Base-by-base conservation (phyloP, 495 filamentous ascomycete genomes). In the Lasiosphaeria ovina region DNA sequence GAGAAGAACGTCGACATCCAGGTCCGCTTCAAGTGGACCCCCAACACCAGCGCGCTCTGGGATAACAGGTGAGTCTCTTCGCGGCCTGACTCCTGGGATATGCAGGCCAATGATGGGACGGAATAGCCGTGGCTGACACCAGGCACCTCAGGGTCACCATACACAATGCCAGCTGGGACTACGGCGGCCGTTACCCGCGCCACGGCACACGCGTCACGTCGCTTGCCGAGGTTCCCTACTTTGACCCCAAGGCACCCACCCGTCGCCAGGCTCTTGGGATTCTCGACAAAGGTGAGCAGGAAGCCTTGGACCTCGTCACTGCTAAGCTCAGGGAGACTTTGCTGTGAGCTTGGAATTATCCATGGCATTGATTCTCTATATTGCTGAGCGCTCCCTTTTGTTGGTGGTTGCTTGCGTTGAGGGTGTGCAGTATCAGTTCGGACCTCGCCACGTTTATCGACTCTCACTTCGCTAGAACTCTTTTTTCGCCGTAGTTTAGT, bases 1-100 rank as follows among this genome's bases (percentile, higher is more conserved):
- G 84, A 88, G 74, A 78, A 77, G 62, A 88, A 86, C 55, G 75
- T 82, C 31, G 87, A 90, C 64, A 88, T 89, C 59, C 85, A 90
- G 69, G 77, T 87, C 38, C 81, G 86, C 0, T 88, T 87, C 70
- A 79, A 77, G 60, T 88, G 86, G 87, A 86, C 76, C 11, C 83
- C 83, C 0, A 64, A 76, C 10, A 85, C 85, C 5, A 84, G 79
- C 62, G 85, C 80, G 1, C 71, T 89, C 16, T 88, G 85, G 85
- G 84, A 88, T 70, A 87, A 88, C 63, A 72, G 82, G 82, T 85
- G 40, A 71, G 77, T 70, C 35, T 5, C 9, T 38, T 56, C 14
- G 9, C 11, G n/a, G 36, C n/a, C 44, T 16, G 12, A 42, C 3
- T 3, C 0, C 49, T 49, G 8, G 24, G 16, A 24, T 0, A 24